Evolutionary conservation across 768 basidiomycete genomes (phyloP), one percentile per base, ranked within the genome.

Genomic region (Agaricus blazei): DNA sequence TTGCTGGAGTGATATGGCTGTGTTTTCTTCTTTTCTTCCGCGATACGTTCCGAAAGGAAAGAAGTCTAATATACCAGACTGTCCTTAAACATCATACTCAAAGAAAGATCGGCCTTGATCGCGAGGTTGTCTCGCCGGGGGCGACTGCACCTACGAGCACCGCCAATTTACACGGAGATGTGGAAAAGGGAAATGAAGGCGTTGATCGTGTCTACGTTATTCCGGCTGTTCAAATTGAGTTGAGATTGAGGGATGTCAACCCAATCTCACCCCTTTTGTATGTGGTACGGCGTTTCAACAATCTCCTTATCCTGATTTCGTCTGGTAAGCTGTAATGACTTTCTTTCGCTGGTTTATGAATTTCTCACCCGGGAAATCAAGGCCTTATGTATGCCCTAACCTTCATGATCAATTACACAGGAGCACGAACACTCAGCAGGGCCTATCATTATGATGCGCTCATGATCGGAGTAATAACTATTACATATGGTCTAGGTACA

Each of bases 41-140:
- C 56, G 92, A 95, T 63, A 91, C 91, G 0, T 95, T 90, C 71
- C 80, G 92, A 15, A 72, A 78, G 52, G 90, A 93, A 63, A 85
- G 94, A 43, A 94, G 91, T 52, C 69, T 88, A 24, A 81, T 83
- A 2, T 96, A 94, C 67, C 88, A 90, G 64, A 75, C 75, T 37
- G 83, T 84, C 0, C 70, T 90, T 42, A 78, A 73, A 58, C 70
- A 75, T 46, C 74, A 77, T 15, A 54, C 72, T 4, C 67, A 67
- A 42, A 63, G 66, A 58, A 53, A 36, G 47, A 44, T 34, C 26
- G 41, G 27, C 26, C 19, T n/a, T 11, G 34, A 23, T 3, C 26
- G 23, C 12, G 31, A 28, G 19, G 9, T 38, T 27, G 12, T 43
- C 45, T 38, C 26, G 29, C 40, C 48, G 19, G 42, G 27, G 31